Evolutionary conservation across 345 rosid species (phyloP).

Genomic region (Carallia pectinifolia): DNA sequence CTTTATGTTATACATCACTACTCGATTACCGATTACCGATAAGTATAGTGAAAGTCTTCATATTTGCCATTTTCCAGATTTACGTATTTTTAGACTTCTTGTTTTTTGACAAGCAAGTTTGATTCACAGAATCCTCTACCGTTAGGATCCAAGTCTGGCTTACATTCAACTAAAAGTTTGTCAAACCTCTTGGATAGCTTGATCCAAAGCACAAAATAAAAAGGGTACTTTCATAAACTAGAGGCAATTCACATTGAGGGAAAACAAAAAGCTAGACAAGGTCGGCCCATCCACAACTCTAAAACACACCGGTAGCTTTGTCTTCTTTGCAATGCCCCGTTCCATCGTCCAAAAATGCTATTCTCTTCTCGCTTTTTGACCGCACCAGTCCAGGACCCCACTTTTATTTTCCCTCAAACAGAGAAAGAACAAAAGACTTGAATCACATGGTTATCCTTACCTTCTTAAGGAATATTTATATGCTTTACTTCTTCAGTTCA

Average conservation of each 20-base stretch:
- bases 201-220: too few species aligned
- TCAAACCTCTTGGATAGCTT: too few species aligned
- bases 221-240: background rate
- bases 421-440: background rate
- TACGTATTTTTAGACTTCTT: too few species aligned
- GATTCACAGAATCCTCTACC: too few species aligned
- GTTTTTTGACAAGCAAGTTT: too few species aligned
- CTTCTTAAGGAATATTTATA: background rate
- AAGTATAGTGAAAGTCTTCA: too few species aligned
- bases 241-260: too few species aligned
- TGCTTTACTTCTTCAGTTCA: background rate
- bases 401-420: constrained; percentile 8
- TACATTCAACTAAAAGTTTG: too few species aligned
- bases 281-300: background rate
- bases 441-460: constrained; percentile 12
- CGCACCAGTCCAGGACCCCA: constrained; percentile 21
- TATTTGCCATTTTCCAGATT: too few species aligned
- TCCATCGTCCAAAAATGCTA: background rate
- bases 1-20: too few species aligned
- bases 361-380: constrained; percentile 38
- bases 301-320: background rate
- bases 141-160: too few species aligned
- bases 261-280: background rate
- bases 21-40: too few species aligned
- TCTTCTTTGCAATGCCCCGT: background rate